A percentile compares a stretch with the other conserved stretches of the same genome.
Evolutionary conservation across 192 early-diverging fungal genomes (phyloP).

Genomic region (Polychytrium aggregatum): DNA sequence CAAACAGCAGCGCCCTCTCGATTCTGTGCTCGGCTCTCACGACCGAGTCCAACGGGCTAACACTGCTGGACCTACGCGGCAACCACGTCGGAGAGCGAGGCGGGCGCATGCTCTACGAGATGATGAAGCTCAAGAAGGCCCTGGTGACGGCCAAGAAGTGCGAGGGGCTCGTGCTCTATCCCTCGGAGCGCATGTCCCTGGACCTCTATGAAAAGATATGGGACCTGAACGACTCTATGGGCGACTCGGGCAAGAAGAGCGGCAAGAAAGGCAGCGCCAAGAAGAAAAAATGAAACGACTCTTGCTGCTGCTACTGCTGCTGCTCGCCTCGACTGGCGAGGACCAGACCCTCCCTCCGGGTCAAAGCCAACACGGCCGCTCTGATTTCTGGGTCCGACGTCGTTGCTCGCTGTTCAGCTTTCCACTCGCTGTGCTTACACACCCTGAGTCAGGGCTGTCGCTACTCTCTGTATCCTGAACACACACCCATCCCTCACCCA

Average conservation of each 20-base stretch:
- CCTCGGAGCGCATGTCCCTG: constrained; percentile 26
- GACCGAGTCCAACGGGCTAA: constrained; percentile 9
- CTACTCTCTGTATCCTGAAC: too few species aligned
- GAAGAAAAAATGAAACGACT: too few species aligned
- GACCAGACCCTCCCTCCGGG: too few species aligned
- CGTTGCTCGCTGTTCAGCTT: too few species aligned
- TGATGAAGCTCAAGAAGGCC: constrained; percentile 21
- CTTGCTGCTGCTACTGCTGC: too few species aligned
- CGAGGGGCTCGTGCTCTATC: constrained; percentile 15
- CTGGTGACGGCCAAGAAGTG: constrained; percentile 10
- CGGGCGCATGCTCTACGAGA: constrained; percentile 18
- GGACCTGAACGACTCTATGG: constrained; percentile 30
- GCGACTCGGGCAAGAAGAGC: constrained; percentile 16
- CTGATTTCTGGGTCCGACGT: too few species aligned
- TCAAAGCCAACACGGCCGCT: too few species aligned
- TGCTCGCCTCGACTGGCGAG: too few species aligned
- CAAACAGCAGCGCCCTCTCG: constrained; percentile 11
- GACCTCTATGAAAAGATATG: constrained; percentile 25
- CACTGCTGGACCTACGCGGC: constrained; percentile 19
- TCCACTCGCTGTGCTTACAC: too few species aligned
- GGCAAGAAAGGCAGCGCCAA: constrained; percentile 19
- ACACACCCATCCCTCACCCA: too few species aligned
- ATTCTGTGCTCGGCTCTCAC: constrained; percentile 15
- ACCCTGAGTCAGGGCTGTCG: too few species aligned
- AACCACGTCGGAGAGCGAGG: constrained; percentile 24